phyloP scores from a whole-genome alignment of 148 eudicot species.

The Limonium bicolor region DNA sequence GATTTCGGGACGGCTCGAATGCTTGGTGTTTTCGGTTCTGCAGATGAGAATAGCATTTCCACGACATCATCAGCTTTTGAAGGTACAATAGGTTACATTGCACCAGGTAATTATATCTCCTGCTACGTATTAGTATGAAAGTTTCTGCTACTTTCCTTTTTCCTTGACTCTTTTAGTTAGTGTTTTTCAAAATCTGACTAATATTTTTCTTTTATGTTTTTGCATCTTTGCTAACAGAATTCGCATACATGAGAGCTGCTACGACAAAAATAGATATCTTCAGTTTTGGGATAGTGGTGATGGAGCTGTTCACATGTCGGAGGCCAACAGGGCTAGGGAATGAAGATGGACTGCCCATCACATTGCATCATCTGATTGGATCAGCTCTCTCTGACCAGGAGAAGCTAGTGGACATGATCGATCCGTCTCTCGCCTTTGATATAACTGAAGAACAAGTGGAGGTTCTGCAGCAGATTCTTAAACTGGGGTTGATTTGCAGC shows the following conservation, averaged over 20 bases:
- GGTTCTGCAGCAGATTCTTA: conserved; percentile 33
- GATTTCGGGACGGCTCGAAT: conserved; percentile 92
- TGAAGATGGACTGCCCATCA: conserved; percentile 39
- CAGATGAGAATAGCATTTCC: conserved; percentile 21
- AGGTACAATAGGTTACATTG: conserved; percentile 91
- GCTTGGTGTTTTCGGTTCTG: conserved; percentile 39
- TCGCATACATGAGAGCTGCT: conserved; percentile 72
- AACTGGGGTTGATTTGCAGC: conserved; percentile 67
- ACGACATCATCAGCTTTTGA: conserved; percentile 49
- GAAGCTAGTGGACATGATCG: conserved; percentile 26
- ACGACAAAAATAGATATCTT: conserved; percentile 86
- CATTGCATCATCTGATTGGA: conserved; percentile 49
- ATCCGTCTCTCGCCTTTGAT: conserved; percentile 28
- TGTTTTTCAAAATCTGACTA: not conserved
- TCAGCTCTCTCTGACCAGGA: conserved; percentile 18
- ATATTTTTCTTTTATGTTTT: not conserved
- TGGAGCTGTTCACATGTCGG: conserved; percentile 54
- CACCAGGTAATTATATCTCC: conserved; percentile 84
- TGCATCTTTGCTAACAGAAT: conserved; percentile 26
- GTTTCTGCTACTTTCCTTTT: no score
- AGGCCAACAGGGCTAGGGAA: conserved; percentile 57
- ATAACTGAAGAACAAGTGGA: conserved; percentile 27
- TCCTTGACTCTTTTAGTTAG: not conserved
- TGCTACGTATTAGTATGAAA: no score
- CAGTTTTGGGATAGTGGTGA: conserved; percentile 69